phyloP scores from a whole-genome alignment of 2,329 filamentous ascomycete genomes.

The Knoxdaviesia capensis region DNA sequence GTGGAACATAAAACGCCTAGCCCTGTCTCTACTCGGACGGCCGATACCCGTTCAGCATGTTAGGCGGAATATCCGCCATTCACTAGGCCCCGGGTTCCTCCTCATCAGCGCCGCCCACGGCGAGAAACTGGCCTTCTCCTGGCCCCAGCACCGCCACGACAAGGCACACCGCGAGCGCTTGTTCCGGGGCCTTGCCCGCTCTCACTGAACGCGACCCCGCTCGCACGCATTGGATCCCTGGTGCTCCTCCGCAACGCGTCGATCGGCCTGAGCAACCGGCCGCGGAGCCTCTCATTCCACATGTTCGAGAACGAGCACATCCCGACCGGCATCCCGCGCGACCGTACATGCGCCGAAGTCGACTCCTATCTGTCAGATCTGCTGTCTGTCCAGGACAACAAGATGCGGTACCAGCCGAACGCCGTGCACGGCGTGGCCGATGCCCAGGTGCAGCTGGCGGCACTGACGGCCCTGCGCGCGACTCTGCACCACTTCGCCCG shows the following conservation, averaged over 20 bases:
- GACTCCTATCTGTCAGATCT: slow-evolving; percentile 13
- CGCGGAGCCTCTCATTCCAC: slow-evolving; percentile 13
- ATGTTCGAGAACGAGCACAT: slow-evolving; percentile 15
- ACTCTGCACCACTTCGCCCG: slow-evolving; percentile 8
- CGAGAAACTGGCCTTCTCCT: too few relatives aligned
- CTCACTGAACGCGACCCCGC: slow-evolving; percentile 7
- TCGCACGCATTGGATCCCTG: slow-evolving; percentile 14
- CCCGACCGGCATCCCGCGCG: slow-evolving; percentile 12
- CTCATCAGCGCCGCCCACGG: too few relatives aligned
- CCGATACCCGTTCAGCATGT: too few relatives aligned
- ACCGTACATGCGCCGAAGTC: slow-evolving; percentile 11
- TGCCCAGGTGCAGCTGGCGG: slow-evolving; percentile 11
- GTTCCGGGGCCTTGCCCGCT: slow-evolving; percentile 9
- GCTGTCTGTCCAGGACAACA: slow-evolving; percentile 14
- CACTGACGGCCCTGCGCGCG: slow-evolving; percentile 11
- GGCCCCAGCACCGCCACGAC: too few relatives aligned
- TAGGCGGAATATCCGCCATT: too few relatives aligned
- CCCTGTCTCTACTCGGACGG: too few relatives aligned
- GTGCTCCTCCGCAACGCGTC: slow-evolving; percentile 10
- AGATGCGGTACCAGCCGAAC: slow-evolving; percentile 14
- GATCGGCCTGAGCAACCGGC: slow-evolving; percentile 16
- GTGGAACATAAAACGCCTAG: too few relatives aligned
- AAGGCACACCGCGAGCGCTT: too few relatives aligned
- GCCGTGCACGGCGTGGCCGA: slow-evolving; percentile 11
- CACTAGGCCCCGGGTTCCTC: too few relatives aligned